Percentiles rank a stretch among this genome's conserved stretches.
Conservation (phyloP, 768 basidiomycete genomes). For the Agaricus blazei region DNA sequence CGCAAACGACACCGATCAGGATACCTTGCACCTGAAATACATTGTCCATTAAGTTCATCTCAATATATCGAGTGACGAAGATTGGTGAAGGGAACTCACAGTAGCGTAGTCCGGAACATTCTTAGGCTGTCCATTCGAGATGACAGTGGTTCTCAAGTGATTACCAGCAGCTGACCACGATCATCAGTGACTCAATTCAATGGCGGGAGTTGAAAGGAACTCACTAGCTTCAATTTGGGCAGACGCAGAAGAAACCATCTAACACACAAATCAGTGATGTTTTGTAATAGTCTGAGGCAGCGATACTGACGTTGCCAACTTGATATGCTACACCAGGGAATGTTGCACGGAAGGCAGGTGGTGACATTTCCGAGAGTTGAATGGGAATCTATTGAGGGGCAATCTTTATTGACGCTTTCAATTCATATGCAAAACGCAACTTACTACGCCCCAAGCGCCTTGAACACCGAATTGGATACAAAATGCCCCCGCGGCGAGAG, state of each 20-base stretch:
- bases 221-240: slow-evolving; percentile 75
- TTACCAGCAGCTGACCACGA: slow-evolving; percentile 51
- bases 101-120: slow-evolving; percentile 34
- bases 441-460: slow-evolving; percentile 84
- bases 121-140: slow-evolving; percentile 34
- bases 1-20: slow-evolving; percentile 77
- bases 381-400: slow-evolving; percentile 50
- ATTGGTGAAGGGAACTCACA: slow-evolving; percentile 2
- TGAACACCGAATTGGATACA: slow-evolving; percentile 86
- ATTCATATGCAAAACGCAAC: slow-evolving; percentile 33
- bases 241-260: slow-evolving; percentile 67
- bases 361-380: slow-evolving; percentile 78
- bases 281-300: not conserved
- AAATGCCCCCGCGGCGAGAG: slow-evolving; percentile 80
- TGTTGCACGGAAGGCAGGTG: slow-evolving; percentile 83
- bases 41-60: not conserved
- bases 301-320: slow-evolving; percentile 58
- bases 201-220: slow-evolving; percentile 14
- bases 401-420: slow-evolving; percentile 33
- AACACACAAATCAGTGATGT: not conserved
- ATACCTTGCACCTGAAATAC: slow-evolving; percentile 69
- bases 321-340: slow-evolving; percentile 88
- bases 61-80: not conserved
- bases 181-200: slow-evolving; percentile 15
- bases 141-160: slow-evolving; percentile 45